phyloP scores from a whole-genome alignment of 1,139 yeast genomes.

The Geotrichum citri-aurantii region DNA sequence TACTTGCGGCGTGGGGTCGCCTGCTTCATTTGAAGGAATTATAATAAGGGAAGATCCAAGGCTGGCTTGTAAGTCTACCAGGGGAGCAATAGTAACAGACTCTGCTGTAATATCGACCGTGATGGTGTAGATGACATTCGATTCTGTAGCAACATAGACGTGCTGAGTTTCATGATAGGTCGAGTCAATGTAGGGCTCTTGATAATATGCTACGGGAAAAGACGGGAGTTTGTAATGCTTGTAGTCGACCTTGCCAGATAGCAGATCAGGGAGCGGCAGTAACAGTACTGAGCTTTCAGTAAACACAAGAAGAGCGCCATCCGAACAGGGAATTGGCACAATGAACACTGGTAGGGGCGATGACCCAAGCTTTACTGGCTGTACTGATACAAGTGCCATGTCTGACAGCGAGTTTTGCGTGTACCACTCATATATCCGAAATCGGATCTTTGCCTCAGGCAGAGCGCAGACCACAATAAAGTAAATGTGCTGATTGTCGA shows the following conservation, averaged over 20 bases:
- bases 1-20: neutral
- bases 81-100: neutral
- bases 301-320: constrained; percentile 1
- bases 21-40: neutral
- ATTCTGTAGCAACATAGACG: constrained; percentile 5
- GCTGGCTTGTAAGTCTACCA: constrained; percentile 3
- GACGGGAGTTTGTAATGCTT: constrained; percentile 1
- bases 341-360: constrained; percentile 1
- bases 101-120: neutral
- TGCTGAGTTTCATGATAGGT: constrained; percentile 1
- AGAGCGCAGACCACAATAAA: neutral
- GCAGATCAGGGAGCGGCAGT: constrained; percentile 4
- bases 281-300: neutral
- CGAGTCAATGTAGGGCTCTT: constrained; percentile 3
- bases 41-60: constrained; percentile 7
- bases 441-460: neutral
- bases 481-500: neutral
- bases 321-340: constrained; percentile 7
- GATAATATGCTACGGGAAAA: constrained; percentile 6
- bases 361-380: neutral
- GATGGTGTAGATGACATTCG: constrained; percentile 6
- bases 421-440: neutral
- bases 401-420: neutral
- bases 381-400: neutral
- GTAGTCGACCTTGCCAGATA: constrained; percentile 6